A percentile compares a stretch with the other conserved stretches of the same genome.
Evolutionary conservation across 805 yeast species (phyloP).

Genomic region (Schwanniomyces pseudopolymorphus): DNA sequence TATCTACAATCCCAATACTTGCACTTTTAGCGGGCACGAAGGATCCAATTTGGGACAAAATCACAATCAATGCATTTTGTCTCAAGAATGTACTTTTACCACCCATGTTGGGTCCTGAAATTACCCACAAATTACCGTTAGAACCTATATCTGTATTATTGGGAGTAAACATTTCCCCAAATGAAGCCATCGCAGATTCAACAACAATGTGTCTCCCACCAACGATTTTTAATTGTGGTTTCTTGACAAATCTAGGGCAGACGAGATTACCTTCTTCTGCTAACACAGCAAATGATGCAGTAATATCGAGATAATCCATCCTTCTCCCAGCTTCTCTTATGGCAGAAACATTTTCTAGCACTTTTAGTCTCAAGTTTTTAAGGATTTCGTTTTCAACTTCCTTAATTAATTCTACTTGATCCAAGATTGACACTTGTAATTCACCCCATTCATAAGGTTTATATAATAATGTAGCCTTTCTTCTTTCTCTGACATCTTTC

Average conservation of each 20-base stretch:
- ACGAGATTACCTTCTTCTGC: conserved; percentile 68
- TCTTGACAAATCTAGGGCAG: conserved; percentile 60
- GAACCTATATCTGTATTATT: conserved; percentile 35
- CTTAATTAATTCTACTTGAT: conserved; percentile 46
- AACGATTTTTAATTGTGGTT: conserved; percentile 47
- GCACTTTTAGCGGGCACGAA: conserved; percentile 68
- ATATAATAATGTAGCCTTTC: conserved; percentile 45
- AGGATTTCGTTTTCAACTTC: conserved; percentile 57
- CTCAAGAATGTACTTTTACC: conserved; percentile 79
- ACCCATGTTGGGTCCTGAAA: conserved; percentile 90
- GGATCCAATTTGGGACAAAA: conserved; percentile 75
- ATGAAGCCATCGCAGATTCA: conserved; percentile 62
- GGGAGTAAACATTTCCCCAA: conserved; percentile 47
- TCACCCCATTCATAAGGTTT: conserved; percentile 52
- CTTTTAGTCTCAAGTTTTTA: conserved; percentile 43
- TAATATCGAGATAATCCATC: conserved; percentile 69
- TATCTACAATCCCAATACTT: conserved; percentile 67
- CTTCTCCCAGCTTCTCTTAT: conserved; percentile 51
- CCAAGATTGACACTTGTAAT: conserved; percentile 50
- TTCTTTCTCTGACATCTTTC: conserved; percentile 28
- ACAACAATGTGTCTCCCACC: conserved; percentile 87
- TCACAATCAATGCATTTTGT: conserved; percentile 67
- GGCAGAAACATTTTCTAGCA: conserved; percentile 42
- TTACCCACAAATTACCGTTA: conserved; percentile 42
- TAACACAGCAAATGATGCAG: conserved; percentile 68